These are phyloP conservation scores for Diaporthe eres DNA, from an alignment of 2,329 filamentous ascomycete genomes.

Conservation along the genomic window DNA sequence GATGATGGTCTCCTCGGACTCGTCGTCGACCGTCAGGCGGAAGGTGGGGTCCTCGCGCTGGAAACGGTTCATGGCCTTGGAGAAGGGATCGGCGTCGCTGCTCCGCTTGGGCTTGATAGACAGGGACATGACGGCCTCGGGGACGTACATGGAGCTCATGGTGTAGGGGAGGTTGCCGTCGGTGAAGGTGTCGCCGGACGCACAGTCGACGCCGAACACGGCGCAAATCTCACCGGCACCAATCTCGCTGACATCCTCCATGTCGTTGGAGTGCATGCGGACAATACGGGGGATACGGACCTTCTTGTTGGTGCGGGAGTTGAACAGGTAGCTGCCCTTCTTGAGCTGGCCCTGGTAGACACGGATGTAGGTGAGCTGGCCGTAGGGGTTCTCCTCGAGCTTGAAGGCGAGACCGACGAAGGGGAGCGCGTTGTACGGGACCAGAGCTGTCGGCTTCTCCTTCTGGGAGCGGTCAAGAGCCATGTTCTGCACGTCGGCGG, in stretches of 20 bases:
- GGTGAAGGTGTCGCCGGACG: slow-evolving; percentile 97
- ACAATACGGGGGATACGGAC: slow-evolving; percentile 97
- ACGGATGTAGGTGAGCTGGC: slow-evolving; percentile 97
- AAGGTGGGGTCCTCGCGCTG: slow-evolving; percentile 99
- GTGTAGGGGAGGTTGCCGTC: slow-evolving; percentile 92
- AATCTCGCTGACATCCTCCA: slow-evolving; percentile 95
- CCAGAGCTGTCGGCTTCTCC: slow-evolving; percentile 86
- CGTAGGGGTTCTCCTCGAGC: slow-evolving; percentile 98
- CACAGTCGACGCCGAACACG: slow-evolving; percentile 97
- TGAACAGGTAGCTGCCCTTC: slow-evolving; percentile 93
- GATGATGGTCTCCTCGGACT: slow-evolving; percentile 97
- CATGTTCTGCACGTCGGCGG: slow-evolving; percentile 87
- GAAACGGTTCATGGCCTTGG: slow-evolving; percentile 98
- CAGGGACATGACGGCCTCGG: slow-evolving; percentile 97
- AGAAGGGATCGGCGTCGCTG: slow-evolving; percentile 94
- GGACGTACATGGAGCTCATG: slow-evolving; percentile 98
- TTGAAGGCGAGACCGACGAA: slow-evolving; percentile 98
- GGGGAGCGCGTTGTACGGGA: slow-evolving; percentile 93
- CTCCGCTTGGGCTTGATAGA: slow-evolving; percentile 97
- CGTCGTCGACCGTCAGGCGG: slow-evolving; percentile 90
- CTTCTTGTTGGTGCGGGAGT: slow-evolving; percentile 94
- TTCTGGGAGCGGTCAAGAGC: slow-evolving; percentile 86
- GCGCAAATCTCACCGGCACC: slow-evolving; percentile 98
- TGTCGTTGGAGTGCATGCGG: slow-evolving; percentile 99
- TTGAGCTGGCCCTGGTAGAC: slow-evolving; percentile 94